Evolutionary conservation across 306 rosid species (phyloP).

Genomic region (Senna tora): DNA sequence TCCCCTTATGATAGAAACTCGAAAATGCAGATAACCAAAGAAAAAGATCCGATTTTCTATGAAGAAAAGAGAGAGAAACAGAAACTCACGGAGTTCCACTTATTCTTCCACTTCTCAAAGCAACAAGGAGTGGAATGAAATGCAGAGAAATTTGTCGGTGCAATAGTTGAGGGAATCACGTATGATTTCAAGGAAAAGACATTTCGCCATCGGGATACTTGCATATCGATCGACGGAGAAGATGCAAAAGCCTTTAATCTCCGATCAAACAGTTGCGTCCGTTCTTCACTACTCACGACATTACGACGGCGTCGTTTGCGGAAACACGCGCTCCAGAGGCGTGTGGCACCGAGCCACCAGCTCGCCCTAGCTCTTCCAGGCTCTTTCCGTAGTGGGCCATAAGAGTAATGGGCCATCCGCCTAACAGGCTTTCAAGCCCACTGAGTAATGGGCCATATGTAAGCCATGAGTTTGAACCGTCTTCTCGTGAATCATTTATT

Average conservation of each 20-base stretch:
- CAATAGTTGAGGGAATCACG: not conserved
- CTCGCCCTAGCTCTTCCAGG: too few relatives aligned
- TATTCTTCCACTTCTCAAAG: slow-evolving; percentile 20
- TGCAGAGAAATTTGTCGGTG: not conserved
- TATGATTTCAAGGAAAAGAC: not conserved
- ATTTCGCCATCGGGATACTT: not conserved
- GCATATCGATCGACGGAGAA: slow-evolving; percentile 7
- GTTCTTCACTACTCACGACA: too few relatives aligned
- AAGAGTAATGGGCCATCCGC: too few relatives aligned
- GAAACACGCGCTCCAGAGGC: too few relatives aligned
- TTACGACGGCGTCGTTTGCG: too few relatives aligned
- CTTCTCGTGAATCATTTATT: too few relatives aligned
- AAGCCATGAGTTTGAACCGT: too few relatives aligned
- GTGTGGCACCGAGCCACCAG: too few relatives aligned
- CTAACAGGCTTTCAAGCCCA: too few relatives aligned
- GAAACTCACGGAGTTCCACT: slow-evolving; percentile 18
- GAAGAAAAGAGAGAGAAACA: not conserved
- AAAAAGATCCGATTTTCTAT: not conserved
- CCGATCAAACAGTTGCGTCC: too few relatives aligned
- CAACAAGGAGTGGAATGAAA: slow-evolving; percentile 2
- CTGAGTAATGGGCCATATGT: too few relatives aligned
- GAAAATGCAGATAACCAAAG: not conserved
- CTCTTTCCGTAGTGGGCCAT: too few relatives aligned
- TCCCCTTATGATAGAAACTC: not conserved
- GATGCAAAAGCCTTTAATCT: not conserved